A percentile compares a stretch with the other conserved stretches of the same genome.
Conservation (phyloP, 2,329 filamentous ascomycete genomes). For the Colletotrichum zoysiae region DNA sequence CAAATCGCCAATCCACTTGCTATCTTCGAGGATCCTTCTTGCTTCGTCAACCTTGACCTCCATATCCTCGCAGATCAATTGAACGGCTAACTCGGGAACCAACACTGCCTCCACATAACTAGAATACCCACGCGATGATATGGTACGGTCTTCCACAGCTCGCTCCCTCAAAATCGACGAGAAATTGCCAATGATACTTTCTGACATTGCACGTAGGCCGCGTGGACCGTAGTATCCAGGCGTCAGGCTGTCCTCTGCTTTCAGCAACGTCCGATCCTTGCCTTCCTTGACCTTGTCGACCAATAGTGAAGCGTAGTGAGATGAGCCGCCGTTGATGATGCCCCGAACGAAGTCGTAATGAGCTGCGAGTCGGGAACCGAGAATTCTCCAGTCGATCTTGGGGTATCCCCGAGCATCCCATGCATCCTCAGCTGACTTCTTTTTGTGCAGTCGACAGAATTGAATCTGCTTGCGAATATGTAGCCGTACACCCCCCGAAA, state of each 20-base stretch:
- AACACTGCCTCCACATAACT: slow-evolving; percentile 80
- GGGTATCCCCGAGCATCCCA: slow-evolving; percentile 74
- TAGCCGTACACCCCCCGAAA: slow-evolving; percentile 62
- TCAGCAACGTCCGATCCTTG: slow-evolving; percentile 70
- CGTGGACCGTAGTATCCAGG: slow-evolving; percentile 88
- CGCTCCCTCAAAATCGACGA: slow-evolving; percentile 70
- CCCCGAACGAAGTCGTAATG: slow-evolving; percentile 68
- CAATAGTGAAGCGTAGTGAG: slow-evolving; percentile 71
- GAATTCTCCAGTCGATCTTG: slow-evolving; percentile 73
- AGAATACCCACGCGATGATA: slow-evolving; percentile 75
- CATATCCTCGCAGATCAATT: slow-evolving; percentile 70
- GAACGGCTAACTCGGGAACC: slow-evolving; percentile 76
- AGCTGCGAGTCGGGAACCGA: slow-evolving; percentile 69
- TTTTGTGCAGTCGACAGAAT: slow-evolving; percentile 76
- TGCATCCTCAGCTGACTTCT: slow-evolving; percentile 61
- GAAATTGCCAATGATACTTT: slow-evolving; percentile 73
- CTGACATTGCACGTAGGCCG: slow-evolving; percentile 79
- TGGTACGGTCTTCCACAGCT: slow-evolving; percentile 73
- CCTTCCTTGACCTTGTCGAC: slow-evolving; percentile 68
- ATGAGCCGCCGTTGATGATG: slow-evolving; percentile 71
- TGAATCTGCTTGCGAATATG: slow-evolving; percentile 69
- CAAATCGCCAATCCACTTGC: slow-evolving; percentile 75
- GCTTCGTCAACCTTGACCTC: slow-evolving; percentile 57
- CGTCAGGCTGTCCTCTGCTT: slow-evolving; percentile 69
- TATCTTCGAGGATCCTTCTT: slow-evolving; percentile 72